Conservation (phyloP, 805 yeast species). For the Tetrapisispora iriomotensis region DNA sequence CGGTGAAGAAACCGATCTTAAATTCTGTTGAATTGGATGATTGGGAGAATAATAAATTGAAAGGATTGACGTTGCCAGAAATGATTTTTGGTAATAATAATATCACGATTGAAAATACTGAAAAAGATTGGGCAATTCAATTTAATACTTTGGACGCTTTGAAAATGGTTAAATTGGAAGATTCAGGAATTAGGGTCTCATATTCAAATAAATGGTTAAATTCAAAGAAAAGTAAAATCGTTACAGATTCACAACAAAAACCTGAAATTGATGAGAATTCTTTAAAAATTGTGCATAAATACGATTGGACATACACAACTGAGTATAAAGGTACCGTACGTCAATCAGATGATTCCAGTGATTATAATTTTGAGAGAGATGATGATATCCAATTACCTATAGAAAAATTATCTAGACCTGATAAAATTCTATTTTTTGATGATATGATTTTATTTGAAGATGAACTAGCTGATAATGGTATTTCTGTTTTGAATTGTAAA, state of each 20-base stretch:
- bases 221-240: conserved; percentile 22
- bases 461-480: conserved; percentile 94
- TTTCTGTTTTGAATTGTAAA: conserved; percentile 64
- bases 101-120: conserved; percentile 41
- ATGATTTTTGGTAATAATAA: conserved; percentile 90
- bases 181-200: conserved; percentile 60
- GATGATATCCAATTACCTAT: conserved; percentile 48
- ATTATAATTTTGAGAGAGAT: conserved; percentile 17
- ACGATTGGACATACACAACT: conserved; percentile 94
- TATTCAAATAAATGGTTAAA: conserved; percentile 79
- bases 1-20: conserved; percentile 68
- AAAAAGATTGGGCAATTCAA: conserved; percentile 38
- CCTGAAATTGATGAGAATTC: conserved; percentile 33
- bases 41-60: conserved; percentile 41
- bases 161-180: conserved; percentile 40
- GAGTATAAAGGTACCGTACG: conserved; percentile 54
- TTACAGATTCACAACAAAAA: conserved; percentile 8
- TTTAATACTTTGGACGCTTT: conserved; percentile 72
- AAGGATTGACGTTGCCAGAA: conserved; percentile 84
- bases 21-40: conserved; percentile 63
- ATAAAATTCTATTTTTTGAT: conserved; percentile 82
- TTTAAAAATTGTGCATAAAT: conserved; percentile 63
- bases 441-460: conserved; percentile 87
- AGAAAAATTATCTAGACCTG: conserved; percentile 57
- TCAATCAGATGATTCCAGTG: conserved; percentile 4